Evolutionary conservation across 441 rosid species (phyloP), one percentile per base, ranked within the genome.

Genomic region (Populus trichocarpa): DNA sequence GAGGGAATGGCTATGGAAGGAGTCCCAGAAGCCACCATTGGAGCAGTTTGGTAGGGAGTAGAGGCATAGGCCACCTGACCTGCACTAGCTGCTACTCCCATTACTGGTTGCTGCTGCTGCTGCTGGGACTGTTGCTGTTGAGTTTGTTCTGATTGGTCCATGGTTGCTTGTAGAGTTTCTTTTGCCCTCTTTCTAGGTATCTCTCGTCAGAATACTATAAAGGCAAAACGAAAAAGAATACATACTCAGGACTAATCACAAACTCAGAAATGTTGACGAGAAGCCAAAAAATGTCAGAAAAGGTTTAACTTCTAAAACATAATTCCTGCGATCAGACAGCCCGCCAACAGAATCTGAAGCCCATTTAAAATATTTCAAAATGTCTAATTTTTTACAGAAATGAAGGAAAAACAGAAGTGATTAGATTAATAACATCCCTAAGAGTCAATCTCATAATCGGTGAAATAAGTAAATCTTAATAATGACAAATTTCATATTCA

Each of bases 101-200:
- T 88, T 64, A 81, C 87, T 35, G 87, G 85, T 78, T n/a, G n/a
- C n/a, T 88, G 91, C 76, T 88, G 92, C 13, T 75, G 75, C 0
- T 33, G 83, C 42, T 79, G 85, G 57, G 81, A 81, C 36, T 78
- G 83, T 20, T 84, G 85, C 70, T 79, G 90, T 33, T 85, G 86
- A 25, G 78, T 70, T 80, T 89, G 90, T 46, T 88, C 92, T 12
- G 86, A 70, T 78, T 86, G 94, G 79, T 90, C 92, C 94, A 90
- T 90, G 16, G 66, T 25, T 38, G 72, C 57, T 20, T 74, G 11
- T 63, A 22, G 14, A 38, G 68, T 14, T 67, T 35, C 30, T 13
- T 53, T 32, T 70, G 16, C 26, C 64, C 63, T 61, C 10, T 5
- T 38, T 69, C 35, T 59, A 40, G 64, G 75, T 81, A 77, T 36